Evolutionary conservation across 306 rosid species (phyloP), one percentile per base, ranked within the genome.

Genomic region (Canavalia gladiata): DNA sequence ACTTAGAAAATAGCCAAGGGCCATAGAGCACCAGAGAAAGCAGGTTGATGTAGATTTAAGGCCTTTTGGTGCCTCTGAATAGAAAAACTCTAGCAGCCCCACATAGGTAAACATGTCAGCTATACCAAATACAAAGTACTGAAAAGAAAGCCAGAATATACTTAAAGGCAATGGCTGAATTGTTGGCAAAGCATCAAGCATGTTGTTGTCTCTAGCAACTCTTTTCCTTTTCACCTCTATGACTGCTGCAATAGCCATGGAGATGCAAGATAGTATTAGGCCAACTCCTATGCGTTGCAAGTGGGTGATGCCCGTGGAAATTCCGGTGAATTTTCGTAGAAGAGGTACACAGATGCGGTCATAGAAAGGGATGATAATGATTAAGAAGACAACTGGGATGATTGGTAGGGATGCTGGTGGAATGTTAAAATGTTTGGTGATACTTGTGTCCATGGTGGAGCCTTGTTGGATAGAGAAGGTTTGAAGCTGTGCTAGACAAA

Each of bases 101-200:
- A 95, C 92, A 39, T 92, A 95, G 4, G 99, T 92, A 18, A 95
- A 95, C 87, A 95, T 43, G 86, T 95, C 97, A 12, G 99, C 99
- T 4, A 95, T 89, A 47, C 97, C 93, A 81, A 95, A 92, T 49
- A 95, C 87, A 84, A 95, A 92, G 90, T 74, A 95, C 77, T 95
- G 95, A 72, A 93, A 91, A 1, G 97, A 92, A 29, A 95, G 87
- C 99, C 99, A 95, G 89, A 91, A 95, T 41, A 84, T 85, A 64
- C 88, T 87, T 0, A 91, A 72, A 0, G 99, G 99, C 57, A 95
- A 82, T 54, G 97, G 95, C 80, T 92, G 89, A 51, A 0, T 0
- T 0, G 76, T 66, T 6, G 97, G 98, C 7, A 75, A 4, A 25
- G 99, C 97, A 73, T 92, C 91, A 5, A 92, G 87, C 97, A 92